Evolutionary conservation across 1,284 basidiomycete species (phyloP).

Genomic region (Pseudozyma pruni): DNA sequence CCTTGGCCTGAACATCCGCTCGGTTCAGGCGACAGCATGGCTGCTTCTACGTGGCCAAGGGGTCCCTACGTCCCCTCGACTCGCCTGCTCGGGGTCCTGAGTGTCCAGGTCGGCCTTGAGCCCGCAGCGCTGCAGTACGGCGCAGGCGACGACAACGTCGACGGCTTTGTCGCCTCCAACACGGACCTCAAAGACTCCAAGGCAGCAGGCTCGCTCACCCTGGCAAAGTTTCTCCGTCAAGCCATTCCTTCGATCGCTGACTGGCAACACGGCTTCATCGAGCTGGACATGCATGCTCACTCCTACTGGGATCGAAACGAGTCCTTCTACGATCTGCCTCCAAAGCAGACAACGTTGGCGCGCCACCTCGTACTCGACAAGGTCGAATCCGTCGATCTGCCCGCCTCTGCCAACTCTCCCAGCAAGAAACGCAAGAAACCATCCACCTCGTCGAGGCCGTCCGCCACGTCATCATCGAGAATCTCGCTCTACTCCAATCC

Average conservation of each 20-base stretch:
- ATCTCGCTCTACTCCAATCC: not conserved
- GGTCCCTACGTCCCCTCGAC: constrained; percentile 10
- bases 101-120: constrained; percentile 40
- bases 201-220: constrained; percentile 19
- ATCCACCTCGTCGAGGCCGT: constrained; percentile 2
- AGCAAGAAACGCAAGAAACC: constrained; percentile 34
- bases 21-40: too few relatives aligned
- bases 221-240: constrained; percentile 26
- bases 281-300: constrained; percentile 20
- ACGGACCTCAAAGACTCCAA: constrained; percentile 29
- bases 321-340: constrained; percentile 38
- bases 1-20: not conserved
- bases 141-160: constrained; percentile 16
- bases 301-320: constrained; percentile 44
- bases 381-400: constrained; percentile 27
- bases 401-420: constrained; percentile 13
- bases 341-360: constrained; percentile 29
- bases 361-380: constrained; percentile 36
- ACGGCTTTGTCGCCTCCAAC: constrained; percentile 37
- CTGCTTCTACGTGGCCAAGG: too few relatives aligned
- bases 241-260: constrained; percentile 41
- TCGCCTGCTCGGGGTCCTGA: constrained; percentile 30
- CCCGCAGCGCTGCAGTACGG: constrained; percentile 43
- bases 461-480: not conserved
- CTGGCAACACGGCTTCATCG: constrained; percentile 34